Conservation (phyloP, 2,329 filamentous ascomycete genomes). For the Diaporthe sp. region DNA sequence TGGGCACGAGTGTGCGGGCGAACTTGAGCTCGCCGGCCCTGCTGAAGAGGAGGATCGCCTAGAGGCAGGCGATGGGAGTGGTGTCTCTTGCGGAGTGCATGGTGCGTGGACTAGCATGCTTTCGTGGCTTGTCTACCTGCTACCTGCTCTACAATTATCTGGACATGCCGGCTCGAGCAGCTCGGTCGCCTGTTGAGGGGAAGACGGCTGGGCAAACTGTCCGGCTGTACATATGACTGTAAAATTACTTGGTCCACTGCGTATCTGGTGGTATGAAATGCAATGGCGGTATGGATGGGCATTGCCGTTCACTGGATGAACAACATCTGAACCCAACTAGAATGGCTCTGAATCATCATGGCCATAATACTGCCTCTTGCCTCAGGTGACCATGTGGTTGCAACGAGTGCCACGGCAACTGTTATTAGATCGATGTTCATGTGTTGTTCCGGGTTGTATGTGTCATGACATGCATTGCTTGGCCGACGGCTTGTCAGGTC, state of each 20-base stretch:
- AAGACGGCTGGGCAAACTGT: background rate
- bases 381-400: background rate
- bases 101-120: background rate
- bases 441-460: background rate
- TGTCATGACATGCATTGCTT: slow-evolving; percentile 13
- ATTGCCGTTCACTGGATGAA: background rate
- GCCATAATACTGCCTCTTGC: background rate
- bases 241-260: background rate
- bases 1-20: slow-evolving; percentile 81
- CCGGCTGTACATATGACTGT: background rate
- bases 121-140: background rate
- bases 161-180: background rate
- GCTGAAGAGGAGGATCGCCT: slow-evolving; percentile 49
- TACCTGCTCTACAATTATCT: background rate
- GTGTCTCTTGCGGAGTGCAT: background rate
- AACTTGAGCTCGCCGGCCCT: slow-evolving; percentile 67
- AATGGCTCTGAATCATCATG: background rate
- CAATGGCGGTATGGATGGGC: background rate
- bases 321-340: background rate
- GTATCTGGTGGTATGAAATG: background rate
- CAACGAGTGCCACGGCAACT: background rate
- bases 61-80: background rate
- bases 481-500: background rate
- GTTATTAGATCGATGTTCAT: background rate
- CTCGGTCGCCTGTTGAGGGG: background rate